Evolutionary conservation across 2,329 filamentous ascomycete genomes (phyloP).

Genomic region (Botryotinia calthae): DNA sequence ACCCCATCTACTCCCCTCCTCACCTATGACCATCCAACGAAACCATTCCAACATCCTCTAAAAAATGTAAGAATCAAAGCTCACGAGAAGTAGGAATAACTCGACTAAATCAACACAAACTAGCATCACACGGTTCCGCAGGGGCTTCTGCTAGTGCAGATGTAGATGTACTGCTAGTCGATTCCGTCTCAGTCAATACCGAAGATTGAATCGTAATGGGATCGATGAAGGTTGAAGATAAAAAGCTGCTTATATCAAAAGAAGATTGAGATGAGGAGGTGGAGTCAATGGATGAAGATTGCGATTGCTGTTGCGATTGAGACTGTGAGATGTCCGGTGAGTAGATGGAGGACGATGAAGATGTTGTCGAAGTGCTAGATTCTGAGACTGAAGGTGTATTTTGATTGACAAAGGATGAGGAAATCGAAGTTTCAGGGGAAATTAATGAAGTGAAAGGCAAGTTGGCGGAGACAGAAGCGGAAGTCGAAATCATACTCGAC

Average conservation of each 20-base stretch:
- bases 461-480: background rate
- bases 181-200: background rate
- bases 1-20: accelerated
- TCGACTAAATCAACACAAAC: constrained; percentile 14
- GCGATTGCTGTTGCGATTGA: background rate
- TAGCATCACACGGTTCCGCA: background rate
- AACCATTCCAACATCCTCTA: accelerated
- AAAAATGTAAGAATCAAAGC: background rate
- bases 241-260: background rate
- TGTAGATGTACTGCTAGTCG: background rate
- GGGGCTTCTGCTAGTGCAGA: background rate
- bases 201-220: background rate
- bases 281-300: background rate
- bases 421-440: background rate
- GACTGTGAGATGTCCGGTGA: background rate
- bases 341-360: background rate
- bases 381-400: background rate
- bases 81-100: constrained; percentile 13
- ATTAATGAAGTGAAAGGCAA: too few relatives aligned
- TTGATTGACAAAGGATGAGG: background rate
- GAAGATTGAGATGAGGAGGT: background rate
- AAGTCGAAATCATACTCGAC: background rate
- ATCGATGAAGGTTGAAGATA: background rate
- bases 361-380: background rate
- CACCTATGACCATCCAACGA: background rate